Evolutionary conservation across 768 basidiomycete species (phyloP), one percentile per base, ranked within the genome.

Genomic region (Crepidotus variabilis): DNA sequence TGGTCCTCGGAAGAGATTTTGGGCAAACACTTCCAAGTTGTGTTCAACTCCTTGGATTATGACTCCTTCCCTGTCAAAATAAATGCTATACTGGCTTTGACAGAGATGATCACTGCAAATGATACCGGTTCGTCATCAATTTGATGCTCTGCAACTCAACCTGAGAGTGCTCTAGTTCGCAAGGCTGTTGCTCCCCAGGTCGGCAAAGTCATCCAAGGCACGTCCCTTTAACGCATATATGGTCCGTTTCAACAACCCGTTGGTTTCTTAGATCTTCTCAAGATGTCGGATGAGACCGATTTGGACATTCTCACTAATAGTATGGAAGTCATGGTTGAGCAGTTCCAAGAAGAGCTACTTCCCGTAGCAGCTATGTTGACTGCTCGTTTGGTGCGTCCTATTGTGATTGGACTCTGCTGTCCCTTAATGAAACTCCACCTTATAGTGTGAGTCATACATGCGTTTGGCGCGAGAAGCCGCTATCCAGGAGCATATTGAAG

Each of bases 281-380:
- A 91, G 68, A 78, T 96, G 46, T 85, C 90, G n/a, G 90, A 94
- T 67, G 90, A 94, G 71, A 92, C 91, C 47, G 93, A 95, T 67
- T 74, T 96, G 46, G 92, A 95, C 67, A 80, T 91, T 49, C 77
- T 94, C 54, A 92, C 91, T 65, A 78, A 75, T 58, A 83, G 87
- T 64, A 92, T 93, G 87, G 89, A 92, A 63, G 82, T 84, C 22
- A 87, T 95, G 83, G 93, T 94, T 14, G 85, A 92, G 61, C 81
- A 82, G 43, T 96, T 91, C 81, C 86, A 90, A 65, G 83, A 83
- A 3, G 90, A 94, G 74, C 75, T 96, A 5, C 74, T 92, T 3
- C 92, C 92, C 5, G 92, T 94, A 43, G 90, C 92, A 14, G 85
- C 86, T 33, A 87, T 92, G 68, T 77, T 96, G 47, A 84, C 89